Percentiles rank a stretch among this genome's conserved stretches.
phyloP scores from a whole-genome alignment of 2,329 filamentous ascomycete species.

The Colletotrichum coccodes region DNA sequence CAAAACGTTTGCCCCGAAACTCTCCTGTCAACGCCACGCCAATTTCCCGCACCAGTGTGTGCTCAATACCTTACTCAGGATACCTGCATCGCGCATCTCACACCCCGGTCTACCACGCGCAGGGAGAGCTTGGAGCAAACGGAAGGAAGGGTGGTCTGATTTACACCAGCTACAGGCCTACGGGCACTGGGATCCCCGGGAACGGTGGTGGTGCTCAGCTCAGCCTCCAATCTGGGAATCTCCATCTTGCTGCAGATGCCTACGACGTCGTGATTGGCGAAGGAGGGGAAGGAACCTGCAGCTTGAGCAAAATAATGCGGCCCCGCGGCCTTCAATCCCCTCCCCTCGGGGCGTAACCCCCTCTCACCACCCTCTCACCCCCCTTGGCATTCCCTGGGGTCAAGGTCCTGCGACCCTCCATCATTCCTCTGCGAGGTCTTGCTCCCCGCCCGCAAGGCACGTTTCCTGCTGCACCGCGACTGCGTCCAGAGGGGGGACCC shows the following conservation, averaged over 20 bases:
- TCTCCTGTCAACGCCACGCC: background rate
- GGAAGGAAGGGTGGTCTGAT: constrained; percentile 1
- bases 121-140: background rate
- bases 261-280: background rate
- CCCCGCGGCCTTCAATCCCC: background rate
- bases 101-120: background rate
- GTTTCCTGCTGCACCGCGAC: background rate
- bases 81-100: background rate
- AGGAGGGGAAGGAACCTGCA: background rate
- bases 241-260: constrained; percentile 3
- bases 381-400: background rate
- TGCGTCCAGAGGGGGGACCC: background rate
- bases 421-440: background rate
- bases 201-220: constrained; percentile 5
- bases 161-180: background rate
- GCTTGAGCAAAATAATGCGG: background rate
- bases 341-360: background rate
- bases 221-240: constrained; percentile 6
- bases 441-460: background rate
- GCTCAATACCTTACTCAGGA: background rate
- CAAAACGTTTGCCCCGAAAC: background rate
- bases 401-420: background rate
- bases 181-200: background rate
- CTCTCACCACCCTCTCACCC: background rate
- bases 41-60: background rate